These are phyloP conservation scores for Ambrosia hybrid DNA, from an alignment of 140 eudicot genomes.

Conservation along the genomic window DNA sequence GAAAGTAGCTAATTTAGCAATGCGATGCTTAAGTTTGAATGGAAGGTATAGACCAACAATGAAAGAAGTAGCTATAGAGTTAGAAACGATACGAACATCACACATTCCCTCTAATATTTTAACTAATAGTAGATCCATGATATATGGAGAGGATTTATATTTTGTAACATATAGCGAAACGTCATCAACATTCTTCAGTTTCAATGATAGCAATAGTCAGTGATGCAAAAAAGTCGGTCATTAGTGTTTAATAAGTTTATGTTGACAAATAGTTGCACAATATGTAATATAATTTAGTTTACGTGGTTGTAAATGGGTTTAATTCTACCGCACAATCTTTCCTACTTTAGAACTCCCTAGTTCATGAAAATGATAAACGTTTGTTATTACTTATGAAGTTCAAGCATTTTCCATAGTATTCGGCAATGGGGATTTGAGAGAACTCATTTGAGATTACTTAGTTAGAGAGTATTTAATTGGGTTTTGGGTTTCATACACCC, in stretches of 20 bases:
- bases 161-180: neutral
- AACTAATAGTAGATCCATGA: neutral
- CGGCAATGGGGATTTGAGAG: too few species aligned
- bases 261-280: neutral
- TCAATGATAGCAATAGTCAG: neutral
- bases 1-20: neutral
- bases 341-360: too few species aligned
- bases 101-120: neutral
- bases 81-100: neutral
- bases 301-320: too few species aligned
- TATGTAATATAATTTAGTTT: too few species aligned
- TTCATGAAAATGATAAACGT: too few species aligned
- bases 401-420: too few species aligned
- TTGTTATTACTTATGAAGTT: too few species aligned
- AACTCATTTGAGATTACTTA: too few species aligned
- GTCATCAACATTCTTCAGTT: neutral
- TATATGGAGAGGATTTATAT: neutral
- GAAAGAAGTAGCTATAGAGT: constrained; percentile 10
- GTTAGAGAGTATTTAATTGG: too few species aligned
- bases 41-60: constrained; percentile 11
- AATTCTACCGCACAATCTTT: too few species aligned
- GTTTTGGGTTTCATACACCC: too few species aligned
- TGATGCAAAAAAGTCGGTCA: neutral
- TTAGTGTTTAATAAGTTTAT: neutral
- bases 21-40: neutral